Base-by-base conservation (phyloP, 768 basidiomycete genomes). In the Mrakia blollopis region DNA sequence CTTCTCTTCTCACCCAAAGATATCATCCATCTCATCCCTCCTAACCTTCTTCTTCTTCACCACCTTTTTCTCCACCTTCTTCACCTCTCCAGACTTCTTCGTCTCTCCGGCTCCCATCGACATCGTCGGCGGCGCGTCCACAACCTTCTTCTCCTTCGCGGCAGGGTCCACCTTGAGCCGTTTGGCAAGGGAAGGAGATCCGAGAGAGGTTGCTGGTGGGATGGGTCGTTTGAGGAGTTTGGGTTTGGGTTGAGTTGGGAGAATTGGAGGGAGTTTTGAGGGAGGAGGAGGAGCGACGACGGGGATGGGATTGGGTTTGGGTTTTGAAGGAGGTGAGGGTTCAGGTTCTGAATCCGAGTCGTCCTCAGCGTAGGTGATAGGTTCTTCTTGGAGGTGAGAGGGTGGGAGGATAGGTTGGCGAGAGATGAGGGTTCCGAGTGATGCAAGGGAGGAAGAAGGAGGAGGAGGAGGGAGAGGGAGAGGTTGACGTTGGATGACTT, bases 11-110 rank as follows among this genome's bases (percentile, higher is more conserved):
- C n/a, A 76, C 28, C 75, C 75, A 23, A 76, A 76, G 54, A 76
- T 76, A 47, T 71, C 75, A n/a, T 76, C 75, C 13, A 76, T 62
- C 39, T 71, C 75, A 32, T 76, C 68, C 37, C 75, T 54, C 14
- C 21, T 44, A 25, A 30, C n/a, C 74, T 47, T 67, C 74, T 75
- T 75, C 39, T 72, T 72, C n/a, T 44, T 44, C 44, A 11, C 14
- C 7, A 44, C 44, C 44, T 44, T 50, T 54, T 70, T 76, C 61
- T 76, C 60, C 16, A 62, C 39, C 39, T 9, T 63, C 37, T 71
- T 47, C 14, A 25, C 35, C 50, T 23, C 67, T 8, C 21, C 25
- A 9, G 25, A 37, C 32, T 16, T 50, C 39, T 44, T 37, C 3
- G 23, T 8, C 41, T 23, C 68, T n/a, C n/a, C n/a, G n/a, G n/a